Evolutionary conservation across 2,329 filamentous ascomycete species (phyloP).

Genomic region (Fusarium piperis): DNA sequence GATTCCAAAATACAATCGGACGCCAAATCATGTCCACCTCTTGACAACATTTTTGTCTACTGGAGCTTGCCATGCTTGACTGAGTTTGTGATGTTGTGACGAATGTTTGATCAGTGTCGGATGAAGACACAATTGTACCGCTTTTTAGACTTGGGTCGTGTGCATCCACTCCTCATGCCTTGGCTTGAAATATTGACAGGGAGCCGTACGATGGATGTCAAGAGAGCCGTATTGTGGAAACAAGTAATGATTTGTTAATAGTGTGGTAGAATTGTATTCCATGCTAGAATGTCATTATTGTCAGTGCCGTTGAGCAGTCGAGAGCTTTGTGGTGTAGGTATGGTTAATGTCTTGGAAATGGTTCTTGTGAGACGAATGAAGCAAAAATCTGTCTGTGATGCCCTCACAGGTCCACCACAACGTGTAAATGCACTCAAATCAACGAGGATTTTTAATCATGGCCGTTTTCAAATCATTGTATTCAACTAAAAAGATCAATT

Average conservation of each 20-base stretch:
- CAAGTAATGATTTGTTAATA: background rate
- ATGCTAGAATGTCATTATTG: rapidly evolving
- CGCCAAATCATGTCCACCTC: slow-evolving; percentile 36
- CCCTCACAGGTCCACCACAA: background rate
- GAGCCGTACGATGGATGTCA: background rate
- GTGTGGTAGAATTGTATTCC: background rate
- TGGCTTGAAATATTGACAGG: too few relatives aligned
- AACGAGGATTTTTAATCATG: rapidly evolving
- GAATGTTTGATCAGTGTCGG: background rate
- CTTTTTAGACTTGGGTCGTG: background rate
- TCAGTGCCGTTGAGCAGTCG: background rate
- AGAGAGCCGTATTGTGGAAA: background rate
- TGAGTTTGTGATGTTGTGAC: background rate
- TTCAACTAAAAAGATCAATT: background rate
- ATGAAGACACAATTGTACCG: background rate
- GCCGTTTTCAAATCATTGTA: background rate
- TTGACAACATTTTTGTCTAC: slow-evolving; percentile 11
- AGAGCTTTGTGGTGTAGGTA: background rate
- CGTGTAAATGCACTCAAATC: background rate
- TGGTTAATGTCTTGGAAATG: background rate
- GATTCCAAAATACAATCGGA: slow-evolving; percentile 45
- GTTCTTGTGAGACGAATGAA: background rate
- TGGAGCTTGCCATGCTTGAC: background rate
- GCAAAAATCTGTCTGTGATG: background rate
- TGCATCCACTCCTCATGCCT: background rate